phyloP scores from a whole-genome alignment of 257 asterid genomes.

The Solanum phureja region DNA sequence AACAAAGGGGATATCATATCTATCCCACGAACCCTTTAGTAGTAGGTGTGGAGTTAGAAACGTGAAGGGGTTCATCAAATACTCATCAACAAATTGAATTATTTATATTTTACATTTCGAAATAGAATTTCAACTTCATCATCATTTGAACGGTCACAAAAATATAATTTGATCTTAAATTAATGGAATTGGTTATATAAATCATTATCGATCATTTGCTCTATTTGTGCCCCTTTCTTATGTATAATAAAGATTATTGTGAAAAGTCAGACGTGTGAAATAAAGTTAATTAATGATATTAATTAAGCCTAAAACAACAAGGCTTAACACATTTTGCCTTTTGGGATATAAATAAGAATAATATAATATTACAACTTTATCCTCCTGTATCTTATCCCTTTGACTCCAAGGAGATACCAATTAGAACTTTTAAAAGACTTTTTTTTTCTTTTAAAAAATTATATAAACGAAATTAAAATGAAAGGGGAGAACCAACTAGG shows the following conservation, averaged over 20 bases:
- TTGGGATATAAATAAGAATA: background rate
- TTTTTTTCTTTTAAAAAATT: background rate
- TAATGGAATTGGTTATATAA: background rate
- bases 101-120: background rate
- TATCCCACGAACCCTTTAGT: fast-evolving
- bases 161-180: no score
- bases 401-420: background rate
- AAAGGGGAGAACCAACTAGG: background rate
- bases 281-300: background rate
- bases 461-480: background rate
- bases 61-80: no score
- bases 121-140: no score
- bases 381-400: background rate
- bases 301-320: background rate
- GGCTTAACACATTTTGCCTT: background rate
- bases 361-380: background rate
- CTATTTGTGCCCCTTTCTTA: background rate
- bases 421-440: background rate
- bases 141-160: no score
- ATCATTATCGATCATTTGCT: background rate
- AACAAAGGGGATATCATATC: no score
- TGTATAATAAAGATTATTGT: background rate
- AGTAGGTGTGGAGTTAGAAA: background rate
- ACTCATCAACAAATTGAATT: background rate
- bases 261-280: background rate